A percentile compares a stretch with the other conserved stretches of the same genome.
Conservation (phyloP, 2,329 filamentous ascomycete genomes). For the Aspergillus awamori region DNA sequence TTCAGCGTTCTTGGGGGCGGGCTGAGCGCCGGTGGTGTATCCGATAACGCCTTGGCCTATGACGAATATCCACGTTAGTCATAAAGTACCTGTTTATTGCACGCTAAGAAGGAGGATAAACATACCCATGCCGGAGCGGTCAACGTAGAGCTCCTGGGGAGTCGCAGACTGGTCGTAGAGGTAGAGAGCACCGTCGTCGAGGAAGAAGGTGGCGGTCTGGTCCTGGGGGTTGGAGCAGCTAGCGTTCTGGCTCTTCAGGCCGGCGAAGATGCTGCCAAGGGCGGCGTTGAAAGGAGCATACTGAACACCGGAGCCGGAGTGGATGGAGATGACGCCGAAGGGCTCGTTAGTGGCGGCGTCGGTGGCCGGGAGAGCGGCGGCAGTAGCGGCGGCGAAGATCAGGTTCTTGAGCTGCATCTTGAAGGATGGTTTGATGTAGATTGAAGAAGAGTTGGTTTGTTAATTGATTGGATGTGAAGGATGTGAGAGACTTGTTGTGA, state of each 20-base stretch:
- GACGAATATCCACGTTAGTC: too few species aligned
- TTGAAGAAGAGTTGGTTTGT: not conserved
- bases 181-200: constrained; percentile 52
- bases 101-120: not conserved
- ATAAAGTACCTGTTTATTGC: too few species aligned
- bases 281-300: constrained; percentile 51
- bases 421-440: constrained; percentile 3
- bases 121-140: constrained; percentile 63
- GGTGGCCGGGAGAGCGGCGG: constrained; percentile 26
- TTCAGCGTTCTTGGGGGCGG: constrained; percentile 42
- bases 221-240: constrained; percentile 47
- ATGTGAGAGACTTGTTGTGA: not conserved
- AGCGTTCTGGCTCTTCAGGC: constrained; percentile 51
- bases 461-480: not conserved
- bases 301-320: constrained; percentile 55
- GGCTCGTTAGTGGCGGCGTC: constrained; percentile 26
- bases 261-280: constrained; percentile 49
- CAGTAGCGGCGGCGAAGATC: constrained; percentile 33
- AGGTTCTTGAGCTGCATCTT: constrained; percentile 36
- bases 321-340: constrained; percentile 57
- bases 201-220: constrained; percentile 54
- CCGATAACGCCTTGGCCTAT: constrained; percentile 57
- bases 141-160: constrained; percentile 56
- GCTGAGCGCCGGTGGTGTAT: constrained; percentile 54
- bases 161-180: constrained; percentile 52